These are phyloP conservation scores for Fusarium duplospermum DNA, from an alignment of 2,329 filamentous ascomycete genomes.

Conservation along the genomic window DNA sequence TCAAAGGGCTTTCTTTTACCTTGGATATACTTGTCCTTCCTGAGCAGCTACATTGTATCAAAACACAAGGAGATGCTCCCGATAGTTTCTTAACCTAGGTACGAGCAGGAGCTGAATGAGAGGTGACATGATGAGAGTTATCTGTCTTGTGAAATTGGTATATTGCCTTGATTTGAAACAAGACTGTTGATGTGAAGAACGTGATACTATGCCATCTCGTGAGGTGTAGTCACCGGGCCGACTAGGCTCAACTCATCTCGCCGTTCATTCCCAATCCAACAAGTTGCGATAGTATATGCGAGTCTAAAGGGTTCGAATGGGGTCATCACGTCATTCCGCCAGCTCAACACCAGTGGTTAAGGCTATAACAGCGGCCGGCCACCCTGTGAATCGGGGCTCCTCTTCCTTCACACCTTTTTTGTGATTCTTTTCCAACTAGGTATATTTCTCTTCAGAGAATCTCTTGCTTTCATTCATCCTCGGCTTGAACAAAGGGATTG, in stretches of 20 bases:
- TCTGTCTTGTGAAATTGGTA: conserved; percentile 36
- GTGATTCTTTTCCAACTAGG: conserved; percentile 20
- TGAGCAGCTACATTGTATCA: not conserved
- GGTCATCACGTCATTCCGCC: conserved; percentile 7
- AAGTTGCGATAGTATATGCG: conserved; percentile 17
- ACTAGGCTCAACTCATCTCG: not conserved
- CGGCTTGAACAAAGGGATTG: conserved; percentile 87
- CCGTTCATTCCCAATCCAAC: conserved; percentile 15
- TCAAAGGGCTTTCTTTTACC: not conserved
- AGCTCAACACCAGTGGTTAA: not conserved
- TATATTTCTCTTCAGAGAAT: not conserved
- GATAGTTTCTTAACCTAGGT: not conserved
- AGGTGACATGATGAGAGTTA: conserved; percentile 32
- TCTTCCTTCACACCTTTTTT: conserved; percentile 1
- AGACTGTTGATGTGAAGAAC: conserved; percentile 16
- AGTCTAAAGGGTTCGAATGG: conserved; percentile 4
- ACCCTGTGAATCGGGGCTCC: not conserved
- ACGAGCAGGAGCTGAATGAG: conserved; percentile 8
- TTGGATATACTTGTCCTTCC: not conserved
- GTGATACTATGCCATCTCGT: conserved; percentile 4
- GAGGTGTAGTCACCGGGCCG: not conserved
- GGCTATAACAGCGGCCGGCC: not conserved
- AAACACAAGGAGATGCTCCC: not conserved
- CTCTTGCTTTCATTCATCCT: conserved; percentile 65
- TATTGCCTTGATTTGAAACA: conserved; percentile 38